These are phyloP conservation scores for Sporothrix brunneoviolacea DNA, from an alignment of 2,329 filamentous ascomycete genomes.

Conservation along the genomic window DNA sequence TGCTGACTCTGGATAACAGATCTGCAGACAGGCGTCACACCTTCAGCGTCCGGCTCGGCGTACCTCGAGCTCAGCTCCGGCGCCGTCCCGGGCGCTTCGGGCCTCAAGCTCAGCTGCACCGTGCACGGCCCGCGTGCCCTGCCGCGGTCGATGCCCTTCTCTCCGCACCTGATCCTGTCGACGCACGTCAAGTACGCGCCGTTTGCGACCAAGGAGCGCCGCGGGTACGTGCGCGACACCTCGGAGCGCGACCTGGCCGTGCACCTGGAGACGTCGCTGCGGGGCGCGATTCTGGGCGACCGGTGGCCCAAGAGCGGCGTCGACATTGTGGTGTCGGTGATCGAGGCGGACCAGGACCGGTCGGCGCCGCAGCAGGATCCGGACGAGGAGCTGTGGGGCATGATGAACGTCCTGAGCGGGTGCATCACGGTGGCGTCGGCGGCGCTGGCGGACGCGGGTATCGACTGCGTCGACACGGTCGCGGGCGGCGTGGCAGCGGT, in stretches of 20 bases:
- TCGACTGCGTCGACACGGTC: slow-evolving; percentile 89
- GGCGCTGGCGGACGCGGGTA: slow-evolving; percentile 87
- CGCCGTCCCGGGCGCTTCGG: slow-evolving; percentile 35
- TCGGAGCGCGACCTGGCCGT: slow-evolving; percentile 84
- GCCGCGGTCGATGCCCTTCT: slow-evolving; percentile 83
- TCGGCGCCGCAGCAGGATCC: slow-evolving; percentile 37
- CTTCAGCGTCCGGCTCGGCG: slow-evolving; percentile 87
- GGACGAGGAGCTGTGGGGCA: slow-evolving; percentile 66
- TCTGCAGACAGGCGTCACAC: slow-evolving; percentile 84
- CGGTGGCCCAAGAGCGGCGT: slow-evolving; percentile 97
- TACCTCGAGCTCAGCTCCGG: slow-evolving; percentile 64
- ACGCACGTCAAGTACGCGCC: slow-evolving; percentile 96
- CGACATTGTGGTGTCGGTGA: slow-evolving; percentile 87
- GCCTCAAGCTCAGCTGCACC: slow-evolving; percentile 85
- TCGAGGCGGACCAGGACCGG: slow-evolving; percentile 85
- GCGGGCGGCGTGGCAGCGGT: slow-evolving; percentile 83
- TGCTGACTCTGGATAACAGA: slow-evolving; percentile 43
- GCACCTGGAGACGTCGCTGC: slow-evolving; percentile 83
- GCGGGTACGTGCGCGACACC: slow-evolving; percentile 79
- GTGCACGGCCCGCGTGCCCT: slow-evolving; percentile 90
- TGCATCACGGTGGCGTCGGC: slow-evolving; percentile 93
- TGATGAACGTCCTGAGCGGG: slow-evolving; percentile 85
- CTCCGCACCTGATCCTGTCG: slow-evolving; percentile 82
- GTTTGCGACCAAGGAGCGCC: slow-evolving; percentile 76
- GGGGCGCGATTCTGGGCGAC: slow-evolving; percentile 85